Evolutionary conservation across 768 basidiomycete species (phyloP), one percentile per base, ranked within the genome.

Genomic region (Phanerochaete carnosa): DNA sequence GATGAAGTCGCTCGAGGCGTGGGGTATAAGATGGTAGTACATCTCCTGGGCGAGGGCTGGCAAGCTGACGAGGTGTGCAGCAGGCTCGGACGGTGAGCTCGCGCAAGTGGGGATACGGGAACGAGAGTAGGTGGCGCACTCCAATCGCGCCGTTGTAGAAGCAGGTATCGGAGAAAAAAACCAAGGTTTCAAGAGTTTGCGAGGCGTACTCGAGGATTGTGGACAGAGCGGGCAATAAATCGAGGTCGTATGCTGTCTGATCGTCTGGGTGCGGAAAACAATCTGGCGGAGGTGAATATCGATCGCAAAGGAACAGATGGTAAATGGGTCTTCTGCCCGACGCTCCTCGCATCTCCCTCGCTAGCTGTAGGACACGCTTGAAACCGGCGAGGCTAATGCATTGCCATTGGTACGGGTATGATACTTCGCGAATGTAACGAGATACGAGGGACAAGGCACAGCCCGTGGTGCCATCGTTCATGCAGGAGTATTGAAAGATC

Each of bases 41-140:
- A 33, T 30, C 25, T 9, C 23, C 22, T 1, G 26, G 28, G 23
- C 25, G 54, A 16, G 30, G n/a, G 11, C 52, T 32, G 23, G 59
- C 51, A 6, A 65, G 54, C 37, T 65, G 64, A 0, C 33, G 16
- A 13, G 59, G 59, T 1, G 63, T 65, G 39, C 64, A 68, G 25
- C 66, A 57, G 15, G 62, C 64, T n/a, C 66, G 66, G n/a, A 68
- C 45, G 1, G 66, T 65, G 12, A 68, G 66, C 45, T 65, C 66
- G 2, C 30, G 30, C 0, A 68, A 58, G 11, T 32, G 56, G n/a
- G 63, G 64, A 30, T 64, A 60, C 15, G 59, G 45, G 9, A 65
- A 29, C 1, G 56, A 51, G 19, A 68, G 59, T 1, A 60, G 45
- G 4, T 57, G 50, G 7, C 43, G 39, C 29, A 68, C 52, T 22